Base-by-base conservation (phyloP, 371 early-diverging fungal genomes). In the Mortierella sp. region DNA sequence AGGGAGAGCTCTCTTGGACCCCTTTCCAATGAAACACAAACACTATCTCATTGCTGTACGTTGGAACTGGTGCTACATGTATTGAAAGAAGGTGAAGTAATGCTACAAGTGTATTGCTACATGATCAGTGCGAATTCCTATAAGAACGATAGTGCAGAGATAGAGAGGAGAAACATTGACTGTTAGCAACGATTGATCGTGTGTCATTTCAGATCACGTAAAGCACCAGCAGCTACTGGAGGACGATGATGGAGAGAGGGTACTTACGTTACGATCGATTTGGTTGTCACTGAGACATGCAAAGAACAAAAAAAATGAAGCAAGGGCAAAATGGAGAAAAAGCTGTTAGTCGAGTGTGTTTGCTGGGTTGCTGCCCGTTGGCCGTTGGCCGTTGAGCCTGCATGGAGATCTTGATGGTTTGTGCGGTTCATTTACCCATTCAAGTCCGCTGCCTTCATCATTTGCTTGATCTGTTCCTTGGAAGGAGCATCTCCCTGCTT, bases 391-490 rank as follows among this genome's bases (percentile, higher is more conserved):
- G n/a, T n/a, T n/a, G n/a, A n/a, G n/a, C n/a, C n/a, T n/a, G n/a
- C n/a, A n/a, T n/a, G n/a, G n/a, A n/a, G n/a, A n/a, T n/a, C n/a
- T n/a, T n/a, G n/a, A n/a, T n/a, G n/a, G n/a, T n/a, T 10, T 34
- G 34, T 10, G 34, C 34, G 4, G 14, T 31, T 23, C 23, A 14
- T 23, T 18, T 63, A 56, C 52, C 58, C 46, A 46, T 83, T 76
- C 48, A 49, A 61, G 62, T 85, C 86, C 9, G 86, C 86, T 47
- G 82, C 89, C 45, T 80, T 80, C 54, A 91, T 81, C 90, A 91
- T 90, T 46, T 88, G 88, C 18, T 88, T 86, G 61, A 90, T 73
- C 61, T 90, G 89, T n/a, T 90, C 90, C 38, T 82, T 72, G 14
- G 87, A 62, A 49, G 90, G 82, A 21, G 81, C 58, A 72, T 90